Evolutionary conservation across 495 filamentous ascomycete genomes (phyloP).

Genomic region (Aspergillus avenaceus): DNA sequence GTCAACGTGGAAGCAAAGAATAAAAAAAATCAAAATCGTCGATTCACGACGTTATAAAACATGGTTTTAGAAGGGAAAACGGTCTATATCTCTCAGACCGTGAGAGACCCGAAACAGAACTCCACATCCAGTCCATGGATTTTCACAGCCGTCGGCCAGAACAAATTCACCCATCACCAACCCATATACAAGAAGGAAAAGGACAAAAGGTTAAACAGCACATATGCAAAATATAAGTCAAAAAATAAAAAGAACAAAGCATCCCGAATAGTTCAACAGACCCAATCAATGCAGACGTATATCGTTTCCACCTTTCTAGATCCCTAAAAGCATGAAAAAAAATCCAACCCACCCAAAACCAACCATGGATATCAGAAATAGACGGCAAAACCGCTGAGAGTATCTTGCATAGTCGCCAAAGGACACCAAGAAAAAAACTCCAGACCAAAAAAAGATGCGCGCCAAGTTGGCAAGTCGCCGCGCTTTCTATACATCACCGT

Average conservation of each 20-base stretch:
- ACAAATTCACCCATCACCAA: conserved; percentile 36
- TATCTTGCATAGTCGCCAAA: conserved; percentile 30
- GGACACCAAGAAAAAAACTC: conserved; percentile 36
- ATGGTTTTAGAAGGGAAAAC: conserved; percentile 30
- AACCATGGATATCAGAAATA: conserved; percentile 25
- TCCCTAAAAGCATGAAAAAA: conserved; percentile 36
- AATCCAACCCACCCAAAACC: conserved; percentile 37
- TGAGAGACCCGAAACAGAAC: conserved; percentile 38
- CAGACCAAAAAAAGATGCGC: conserved; percentile 31
- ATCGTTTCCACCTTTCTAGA: conserved; percentile 53
- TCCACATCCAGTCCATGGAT: conserved; percentile 42
- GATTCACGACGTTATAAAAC: conserved; percentile 16
- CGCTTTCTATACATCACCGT: conserved; percentile 47
- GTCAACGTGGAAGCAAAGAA: conserved; percentile 20
- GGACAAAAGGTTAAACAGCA: conserved; percentile 21
- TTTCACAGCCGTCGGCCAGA: conserved; percentile 38
- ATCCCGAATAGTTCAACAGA: conserved; percentile 39
- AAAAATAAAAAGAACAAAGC: conserved; percentile 21
- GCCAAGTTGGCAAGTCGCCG: conserved; percentile 38
- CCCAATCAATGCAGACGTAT: conserved; percentile 51
- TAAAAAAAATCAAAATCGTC: conserved; percentile 16
- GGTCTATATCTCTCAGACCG: conserved; percentile 33
- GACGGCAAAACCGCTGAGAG: conserved; percentile 24
- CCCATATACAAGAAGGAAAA: conserved; percentile 42
- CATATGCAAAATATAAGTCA: conserved; percentile 25